Base-by-base conservation (phyloP, 176 grass and related monocot species). In the Phoenix dactylifera region DNA sequence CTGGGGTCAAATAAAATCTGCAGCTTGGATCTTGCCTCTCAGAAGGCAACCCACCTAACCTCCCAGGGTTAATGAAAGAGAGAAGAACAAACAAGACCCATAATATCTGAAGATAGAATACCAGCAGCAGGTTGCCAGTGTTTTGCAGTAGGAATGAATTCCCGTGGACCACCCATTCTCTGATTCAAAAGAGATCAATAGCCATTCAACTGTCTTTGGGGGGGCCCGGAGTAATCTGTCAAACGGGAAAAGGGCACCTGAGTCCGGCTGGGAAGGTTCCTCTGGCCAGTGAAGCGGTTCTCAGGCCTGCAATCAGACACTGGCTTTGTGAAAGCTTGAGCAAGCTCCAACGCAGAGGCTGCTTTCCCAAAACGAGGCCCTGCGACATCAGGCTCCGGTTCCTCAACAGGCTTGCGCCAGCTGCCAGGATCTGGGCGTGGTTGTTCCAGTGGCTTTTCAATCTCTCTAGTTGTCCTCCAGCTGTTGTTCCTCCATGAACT, bases 271-370 rank as follows among this genome's bases (percentile, higher is more conserved):
- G 70, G 59, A 54, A 63, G 29, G 29, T 19, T 55, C 50, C 69
- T 32, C 3, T 23, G 50, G 58, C 15, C 54, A 53, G 74, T 77
- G 22, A 80, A 70, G 26, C 49, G 65, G 24, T 60, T 88, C 48
- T 72, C 59, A 7, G 72, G 61, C 57, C 63, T 51, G 2, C 29
- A 74, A 85, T 78, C 84, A 6, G 92, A 76, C 54, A 78, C 80
- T 26, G 84, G 75, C 28, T 82, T 98, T 12, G 94, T 93, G 72
- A 98, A 98, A 51, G 94, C 88, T 70, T 93, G 83, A 14, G 94
- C 84, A 24, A 98, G 84, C 76, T 93, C 94, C 76, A 98, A 57
- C 5, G 94, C 76, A 16, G 66, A 80, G 18, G 94, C 88, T 55
- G 70, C 82, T 72, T 93, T 98, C 49, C 88, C 88, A 26, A 85